Percentiles rank a stretch among this genome's conserved stretches.
Evolutionary conservation across 75 land plant species (phyloP).

Genomic region (Cunninghamia lanceolata): DNA sequence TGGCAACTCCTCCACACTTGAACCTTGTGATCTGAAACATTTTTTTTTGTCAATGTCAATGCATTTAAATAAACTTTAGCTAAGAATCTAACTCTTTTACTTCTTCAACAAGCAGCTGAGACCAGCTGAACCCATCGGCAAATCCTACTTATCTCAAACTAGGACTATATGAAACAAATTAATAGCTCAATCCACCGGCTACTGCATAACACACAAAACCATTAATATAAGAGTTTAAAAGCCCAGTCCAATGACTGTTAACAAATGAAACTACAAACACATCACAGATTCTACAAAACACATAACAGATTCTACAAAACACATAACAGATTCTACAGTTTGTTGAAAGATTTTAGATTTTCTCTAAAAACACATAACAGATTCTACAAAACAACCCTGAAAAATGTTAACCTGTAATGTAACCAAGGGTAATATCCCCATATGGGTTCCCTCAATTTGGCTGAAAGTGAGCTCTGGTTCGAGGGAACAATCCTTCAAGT

Average conservation of each 20-base stretch:
- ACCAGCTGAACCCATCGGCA: neutral
- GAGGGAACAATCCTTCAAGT: slow-evolving; percentile 14
- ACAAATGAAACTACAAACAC: no score
- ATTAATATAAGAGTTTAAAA: no score
- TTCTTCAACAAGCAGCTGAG: neutral
- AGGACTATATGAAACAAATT: no score
- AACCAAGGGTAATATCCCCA: neutral
- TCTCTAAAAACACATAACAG: neutral
- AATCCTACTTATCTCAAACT: neutral
- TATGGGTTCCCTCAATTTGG: neutral
- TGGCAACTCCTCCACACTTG: slow-evolving; percentile 59
- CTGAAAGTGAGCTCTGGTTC: neutral
- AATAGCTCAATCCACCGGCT: no score
- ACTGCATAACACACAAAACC: no score
- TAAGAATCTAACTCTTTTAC: neutral
- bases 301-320: no score
- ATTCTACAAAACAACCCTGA: neutral
- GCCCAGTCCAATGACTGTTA: no score
- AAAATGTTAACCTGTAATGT: neutral
- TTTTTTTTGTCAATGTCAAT: neutral
- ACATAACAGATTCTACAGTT: no score
- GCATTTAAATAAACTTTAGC: neutral
- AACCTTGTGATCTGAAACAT: slow-evolving; percentile 52
- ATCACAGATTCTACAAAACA: no score
- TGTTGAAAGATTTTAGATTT: neutral